Conservation (phyloP, 768 basidiomycete genomes). For the Royoungia palumana region DNA sequence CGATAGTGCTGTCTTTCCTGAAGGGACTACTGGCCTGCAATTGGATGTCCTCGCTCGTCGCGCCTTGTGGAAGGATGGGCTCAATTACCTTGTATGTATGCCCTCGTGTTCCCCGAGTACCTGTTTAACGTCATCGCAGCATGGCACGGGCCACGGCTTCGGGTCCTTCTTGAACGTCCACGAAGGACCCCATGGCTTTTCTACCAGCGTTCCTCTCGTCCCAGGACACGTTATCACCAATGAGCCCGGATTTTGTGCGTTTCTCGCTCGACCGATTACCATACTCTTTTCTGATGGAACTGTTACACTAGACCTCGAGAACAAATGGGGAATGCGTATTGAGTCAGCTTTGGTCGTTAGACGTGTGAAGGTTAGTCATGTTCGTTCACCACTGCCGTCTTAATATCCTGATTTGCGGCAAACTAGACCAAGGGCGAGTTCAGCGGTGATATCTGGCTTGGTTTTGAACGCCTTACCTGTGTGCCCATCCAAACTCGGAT, state of each 20-base stretch:
- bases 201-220: conserved; percentile 60
- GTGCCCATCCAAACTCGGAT: conserved; percentile 92
- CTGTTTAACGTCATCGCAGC: conserved; percentile 42
- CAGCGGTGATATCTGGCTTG: conserved; percentile 77
- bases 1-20: conserved; percentile 85
- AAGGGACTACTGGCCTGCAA: conserved; percentile 79
- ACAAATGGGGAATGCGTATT: conserved; percentile 86
- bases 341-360: conserved; percentile 83
- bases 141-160: conserved; percentile 90
- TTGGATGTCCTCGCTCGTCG: conserved; percentile 88
- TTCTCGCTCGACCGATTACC: conserved; percentile 7
- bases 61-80: conserved; percentile 81
- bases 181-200: conserved; percentile 81
- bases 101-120: conserved; percentile 5
- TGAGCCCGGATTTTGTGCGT: conserved; percentile 90
- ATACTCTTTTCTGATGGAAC: conserved; percentile 14
- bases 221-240: conserved; percentile 93
- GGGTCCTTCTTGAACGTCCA: conserved; percentile 85
- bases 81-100: conserved; percentile 68
- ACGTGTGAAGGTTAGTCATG: conserved; percentile 43
- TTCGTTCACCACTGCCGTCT: conserved; percentile 4
- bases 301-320: conserved; percentile 56
- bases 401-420: conserved; percentile 6
- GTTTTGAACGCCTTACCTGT: conserved; percentile 89
- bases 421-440: conserved; percentile 65